Percentiles rank a stretch among this genome's conserved stretches.
Evolutionary conservation across 1,284 basidiomycete species (phyloP).

Genomic region (Ustilago hordei): DNA sequence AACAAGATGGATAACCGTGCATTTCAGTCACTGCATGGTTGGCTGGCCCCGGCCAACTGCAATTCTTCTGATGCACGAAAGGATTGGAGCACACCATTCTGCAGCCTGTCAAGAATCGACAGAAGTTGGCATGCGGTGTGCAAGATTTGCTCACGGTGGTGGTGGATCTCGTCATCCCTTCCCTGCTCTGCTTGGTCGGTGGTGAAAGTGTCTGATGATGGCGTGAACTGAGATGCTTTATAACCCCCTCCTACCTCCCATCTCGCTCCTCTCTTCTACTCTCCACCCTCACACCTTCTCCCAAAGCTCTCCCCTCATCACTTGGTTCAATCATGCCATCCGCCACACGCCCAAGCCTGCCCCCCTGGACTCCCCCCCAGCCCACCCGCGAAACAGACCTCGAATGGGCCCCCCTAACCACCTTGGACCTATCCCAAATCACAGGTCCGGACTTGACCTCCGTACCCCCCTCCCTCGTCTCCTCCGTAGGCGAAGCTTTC

Average conservation of each 20-base stretch:
- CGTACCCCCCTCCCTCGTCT: slow-evolving; percentile 57
- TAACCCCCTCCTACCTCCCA: neutral
- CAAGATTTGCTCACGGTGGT: neutral
- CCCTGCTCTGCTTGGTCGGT: slow-evolving; percentile 5
- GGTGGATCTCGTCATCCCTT: neutral
- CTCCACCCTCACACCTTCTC: neutral
- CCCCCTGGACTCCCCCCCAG: slow-evolving; percentile 60
- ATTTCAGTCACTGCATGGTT: neutral
- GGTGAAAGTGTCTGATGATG: neutral
- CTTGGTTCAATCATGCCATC: slow-evolving; percentile 13
- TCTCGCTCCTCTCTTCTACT: neutral
- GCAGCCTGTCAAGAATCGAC: neutral
- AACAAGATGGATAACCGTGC: slow-evolving; percentile 13
- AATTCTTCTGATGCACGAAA: neutral
- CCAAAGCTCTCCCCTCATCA: neutral
- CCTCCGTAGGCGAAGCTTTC: slow-evolving; percentile 62
- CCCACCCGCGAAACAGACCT: slow-evolving; percentile 58
- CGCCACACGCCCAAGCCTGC: slow-evolving; percentile 22
- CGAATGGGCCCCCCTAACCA: slow-evolving; percentile 66
- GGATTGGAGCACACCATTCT: slow-evolving; percentile 5
- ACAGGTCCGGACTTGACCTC: slow-evolving; percentile 59
- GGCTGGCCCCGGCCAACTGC: slow-evolving; percentile 1
- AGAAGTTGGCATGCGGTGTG: neutral
- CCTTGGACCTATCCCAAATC: slow-evolving; percentile 64
- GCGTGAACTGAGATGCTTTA: neutral